Base-by-base conservation (phyloP, 306 rosid species). In the Corylus heterophylla region DNA sequence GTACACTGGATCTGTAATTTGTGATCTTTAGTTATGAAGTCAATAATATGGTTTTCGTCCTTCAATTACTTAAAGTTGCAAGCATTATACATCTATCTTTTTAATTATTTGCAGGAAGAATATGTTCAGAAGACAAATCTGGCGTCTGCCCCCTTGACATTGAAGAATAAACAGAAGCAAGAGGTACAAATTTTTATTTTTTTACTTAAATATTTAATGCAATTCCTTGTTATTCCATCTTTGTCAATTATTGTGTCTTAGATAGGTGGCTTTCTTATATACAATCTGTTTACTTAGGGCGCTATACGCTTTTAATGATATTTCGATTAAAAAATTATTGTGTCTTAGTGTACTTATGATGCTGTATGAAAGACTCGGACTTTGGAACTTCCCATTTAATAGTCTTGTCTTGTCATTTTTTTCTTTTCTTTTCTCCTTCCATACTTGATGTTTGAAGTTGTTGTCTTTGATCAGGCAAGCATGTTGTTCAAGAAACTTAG, bases 401-500 rank as follows among this genome's bases (percentile, higher is more conserved):
- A 48, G 61, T 61, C 51, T 77, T 8, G 11, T 48, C 13, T 5
- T 8, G 8, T 49, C 52, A 1, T 22, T 22, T 49, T 8, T 49
- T 2, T 70, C 74, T 66, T 18, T 18, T 20, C 76, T 61, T 54
- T 31, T 10, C 29, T 49, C 45, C 17, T 58, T 80, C 20, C 64
- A 44, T 70, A 35, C 27, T 71, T 16, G 25, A 44, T 47, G 22
- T 74, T 59, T 80, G 8, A n/a, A 56, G 48, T 14, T 20, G 49
- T 76, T 73, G 51, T 78, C 68, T 84, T 69, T 87, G 80, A 77
- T 80, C 91, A 96, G 98, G 98, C 96, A 70, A 88, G 84, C 88
- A 54, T 69, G 79, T 85, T 96, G 87, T 93, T 93, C 86, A 87
- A 83, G 89, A 90, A 84, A 83, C 88, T 96, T 69, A 86, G 91